Percentiles rank a stretch among this genome's conserved stretches.
Evolutionary conservation across 2,329 filamentous ascomycete species (phyloP).

Genomic region (Trichoderma sp.): DNA sequence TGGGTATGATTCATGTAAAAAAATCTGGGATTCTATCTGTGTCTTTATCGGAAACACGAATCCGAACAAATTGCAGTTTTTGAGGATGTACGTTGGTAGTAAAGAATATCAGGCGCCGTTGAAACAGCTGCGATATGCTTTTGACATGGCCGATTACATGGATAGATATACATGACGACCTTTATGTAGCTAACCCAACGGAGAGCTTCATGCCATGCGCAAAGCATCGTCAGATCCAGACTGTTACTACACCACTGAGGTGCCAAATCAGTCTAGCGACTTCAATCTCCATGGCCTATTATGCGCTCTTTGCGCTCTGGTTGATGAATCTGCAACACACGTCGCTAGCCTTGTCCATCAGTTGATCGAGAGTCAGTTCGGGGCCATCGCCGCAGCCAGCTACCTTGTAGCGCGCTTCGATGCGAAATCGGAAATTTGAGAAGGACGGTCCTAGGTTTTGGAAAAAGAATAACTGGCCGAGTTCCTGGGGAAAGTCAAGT

Average conservation of each 20-base stretch:
- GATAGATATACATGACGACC: neutral
- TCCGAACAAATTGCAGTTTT: neutral
- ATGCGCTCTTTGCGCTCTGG: neutral
- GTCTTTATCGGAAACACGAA: neutral
- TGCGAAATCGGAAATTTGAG: neutral
- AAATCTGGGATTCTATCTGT: neutral
- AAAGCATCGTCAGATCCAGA: neutral
- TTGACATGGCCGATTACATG: neutral
- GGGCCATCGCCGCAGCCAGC: neutral
- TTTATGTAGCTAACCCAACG: neutral
- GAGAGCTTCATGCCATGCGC: neutral
- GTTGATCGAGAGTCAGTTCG: neutral
- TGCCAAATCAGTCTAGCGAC: neutral
- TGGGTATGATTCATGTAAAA: neutral
- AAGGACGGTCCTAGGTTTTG: accelerated
- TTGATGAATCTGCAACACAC: neutral
- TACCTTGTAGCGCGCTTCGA: neutral
- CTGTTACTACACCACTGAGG: neutral
- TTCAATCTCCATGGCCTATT: neutral
- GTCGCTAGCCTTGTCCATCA: neutral
- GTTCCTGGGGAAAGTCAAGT: neutral
- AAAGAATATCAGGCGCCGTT: neutral
- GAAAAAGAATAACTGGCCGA: neutral
- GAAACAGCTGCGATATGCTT: neutral
- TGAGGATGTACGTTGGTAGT: neutral